phyloP scores from a whole-genome alignment of 2,329 filamentous ascomycete genomes.

The Gremmenia infestans region DNA sequence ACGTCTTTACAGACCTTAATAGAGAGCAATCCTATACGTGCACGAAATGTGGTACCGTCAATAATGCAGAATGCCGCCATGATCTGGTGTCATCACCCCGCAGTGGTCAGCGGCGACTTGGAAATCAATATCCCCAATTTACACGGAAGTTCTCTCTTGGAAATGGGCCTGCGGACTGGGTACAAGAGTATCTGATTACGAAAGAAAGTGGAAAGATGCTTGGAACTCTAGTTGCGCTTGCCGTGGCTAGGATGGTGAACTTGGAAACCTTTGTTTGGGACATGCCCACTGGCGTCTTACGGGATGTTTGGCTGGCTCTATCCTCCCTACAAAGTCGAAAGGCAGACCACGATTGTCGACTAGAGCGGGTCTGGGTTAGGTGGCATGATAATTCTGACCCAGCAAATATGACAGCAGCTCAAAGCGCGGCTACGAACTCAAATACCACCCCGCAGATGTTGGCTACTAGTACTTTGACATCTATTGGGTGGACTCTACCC shows the following conservation, averaged over 20 bases:
- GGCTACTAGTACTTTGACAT: conserved; percentile 36
- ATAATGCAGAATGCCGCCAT: conserved; percentile 24
- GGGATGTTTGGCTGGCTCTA: conserved; percentile 76
- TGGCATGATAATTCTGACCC: conserved; percentile 67
- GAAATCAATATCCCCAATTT: conserved; percentile 73
- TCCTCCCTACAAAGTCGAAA: conserved; percentile 57
- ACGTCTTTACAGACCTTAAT: conserved; percentile 43
- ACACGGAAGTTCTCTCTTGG: conserved; percentile 78
- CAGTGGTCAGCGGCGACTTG: conserved; percentile 43
- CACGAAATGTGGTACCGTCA: conserved; percentile 30
- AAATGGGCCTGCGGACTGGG: conserved; percentile 75
- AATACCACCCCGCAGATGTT: conserved; percentile 27
- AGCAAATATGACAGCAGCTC: conserved; percentile 21
- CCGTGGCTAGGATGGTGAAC: conserved; percentile 75
- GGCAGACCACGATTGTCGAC: conserved; percentile 56
- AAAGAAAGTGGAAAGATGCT: conserved; percentile 86
- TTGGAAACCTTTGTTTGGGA: conserved; percentile 83
- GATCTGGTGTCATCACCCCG: conserved; percentile 10
- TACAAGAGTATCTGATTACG: conserved; percentile 74
- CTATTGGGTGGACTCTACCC: conserved; percentile 37
- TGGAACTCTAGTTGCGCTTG: conserved; percentile 74
- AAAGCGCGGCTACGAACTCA: conserved; percentile 16
- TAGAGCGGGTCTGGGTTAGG: conserved; percentile 73
- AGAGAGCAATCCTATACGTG: conserved; percentile 24
- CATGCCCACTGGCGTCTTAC: conserved; percentile 78